A percentile compares a stretch with the other conserved stretches of the same genome.
phyloP scores from a whole-genome alignment of 208 protist species.

The Balamuthia mandrillaris region DNA sequence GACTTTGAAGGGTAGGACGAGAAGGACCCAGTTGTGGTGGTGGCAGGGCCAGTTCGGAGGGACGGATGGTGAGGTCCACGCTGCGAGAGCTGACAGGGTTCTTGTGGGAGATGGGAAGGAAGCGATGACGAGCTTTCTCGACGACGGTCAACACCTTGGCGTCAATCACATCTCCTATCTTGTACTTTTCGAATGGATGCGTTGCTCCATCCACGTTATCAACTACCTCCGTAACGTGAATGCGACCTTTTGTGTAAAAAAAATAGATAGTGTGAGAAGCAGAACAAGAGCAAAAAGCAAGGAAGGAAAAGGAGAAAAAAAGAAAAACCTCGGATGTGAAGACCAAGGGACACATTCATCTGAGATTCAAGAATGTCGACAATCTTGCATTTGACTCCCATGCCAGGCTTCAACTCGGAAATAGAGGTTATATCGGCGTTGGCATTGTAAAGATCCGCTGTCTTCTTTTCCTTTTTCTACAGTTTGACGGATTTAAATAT shows the following conservation, averaged over 20 bases:
- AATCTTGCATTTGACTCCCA: constrained; percentile 28
- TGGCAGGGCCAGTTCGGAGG: background rate
- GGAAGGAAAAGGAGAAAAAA: no score
- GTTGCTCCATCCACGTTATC: constrained; percentile 8
- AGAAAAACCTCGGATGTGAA: constrained; percentile 3
- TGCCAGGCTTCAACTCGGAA: constrained; percentile 15
- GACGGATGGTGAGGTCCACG: background rate
- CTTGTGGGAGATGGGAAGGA: constrained; percentile 37
- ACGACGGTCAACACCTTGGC: constrained; percentile 28
- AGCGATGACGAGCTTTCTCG: background rate
- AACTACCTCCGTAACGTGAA: constrained; percentile 31
- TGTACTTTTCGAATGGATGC: background rate
- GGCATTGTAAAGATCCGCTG: background rate
- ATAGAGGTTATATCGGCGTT: background rate
- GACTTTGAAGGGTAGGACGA: background rate
- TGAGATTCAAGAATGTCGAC: background rate
- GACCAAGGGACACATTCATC: constrained; percentile 30
- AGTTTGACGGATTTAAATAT: no score
- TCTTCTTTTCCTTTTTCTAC: background rate
- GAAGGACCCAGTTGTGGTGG: background rate
- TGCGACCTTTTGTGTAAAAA: background rate
- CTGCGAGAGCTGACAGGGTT: constrained; percentile 5
- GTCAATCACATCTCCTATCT: constrained; percentile 1
- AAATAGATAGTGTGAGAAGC: background rate
- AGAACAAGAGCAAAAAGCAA: no score